Percentiles rank a stretch among this genome's conserved stretches.
phyloP scores from a whole-genome alignment of 352 stramenopile species.

The Globisporangium nodosum region DNA sequence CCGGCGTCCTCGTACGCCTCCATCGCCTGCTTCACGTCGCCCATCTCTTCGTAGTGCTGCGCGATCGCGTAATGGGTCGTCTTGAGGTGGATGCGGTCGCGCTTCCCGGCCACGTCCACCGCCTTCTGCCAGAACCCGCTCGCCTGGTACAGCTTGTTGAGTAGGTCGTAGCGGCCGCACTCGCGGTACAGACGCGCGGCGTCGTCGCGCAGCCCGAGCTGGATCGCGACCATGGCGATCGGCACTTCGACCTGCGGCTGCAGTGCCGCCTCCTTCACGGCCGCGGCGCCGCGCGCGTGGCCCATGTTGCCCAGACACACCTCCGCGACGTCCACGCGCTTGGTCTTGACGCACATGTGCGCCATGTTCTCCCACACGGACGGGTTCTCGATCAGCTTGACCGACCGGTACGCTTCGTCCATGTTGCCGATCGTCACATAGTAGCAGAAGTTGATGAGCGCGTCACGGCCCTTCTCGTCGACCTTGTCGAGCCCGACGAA shows the following conservation, averaged over 20 bases:
- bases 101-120: slow-evolving; percentile 79
- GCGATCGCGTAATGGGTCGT: slow-evolving; percentile 88
- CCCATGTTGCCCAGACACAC: slow-evolving; percentile 95
- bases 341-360: slow-evolving; percentile 95
- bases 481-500: slow-evolving; percentile 91
- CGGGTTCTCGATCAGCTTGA: slow-evolving; percentile 91
- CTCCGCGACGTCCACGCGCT: slow-evolving; percentile 91
- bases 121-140: slow-evolving; percentile 90
- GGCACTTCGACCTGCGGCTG: slow-evolving; percentile 72
- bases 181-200: slow-evolving; percentile 89
- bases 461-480: slow-evolving; percentile 76
- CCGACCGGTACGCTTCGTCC: slow-evolving; percentile 92
- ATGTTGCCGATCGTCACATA: slow-evolving; percentile 94
- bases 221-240: slow-evolving; percentile 91
- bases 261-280: slow-evolving; percentile 73
- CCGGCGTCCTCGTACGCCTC: slow-evolving; percentile 89
- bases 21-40: slow-evolving; percentile 87
- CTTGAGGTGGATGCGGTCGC: slow-evolving; percentile 91
- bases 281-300: slow-evolving; percentile 84
- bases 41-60: slow-evolving; percentile 87
- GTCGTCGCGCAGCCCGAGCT: slow-evolving; percentile 90
- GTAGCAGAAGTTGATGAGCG: slow-evolving; percentile 94
- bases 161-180: slow-evolving; percentile 87
- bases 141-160: slow-evolving; percentile 91
- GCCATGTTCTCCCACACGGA: slow-evolving; percentile 96